These are phyloP conservation scores for Penicillium vulpinum DNA, from an alignment of 2,329 filamentous ascomycete species.

Conservation along the genomic window DNA sequence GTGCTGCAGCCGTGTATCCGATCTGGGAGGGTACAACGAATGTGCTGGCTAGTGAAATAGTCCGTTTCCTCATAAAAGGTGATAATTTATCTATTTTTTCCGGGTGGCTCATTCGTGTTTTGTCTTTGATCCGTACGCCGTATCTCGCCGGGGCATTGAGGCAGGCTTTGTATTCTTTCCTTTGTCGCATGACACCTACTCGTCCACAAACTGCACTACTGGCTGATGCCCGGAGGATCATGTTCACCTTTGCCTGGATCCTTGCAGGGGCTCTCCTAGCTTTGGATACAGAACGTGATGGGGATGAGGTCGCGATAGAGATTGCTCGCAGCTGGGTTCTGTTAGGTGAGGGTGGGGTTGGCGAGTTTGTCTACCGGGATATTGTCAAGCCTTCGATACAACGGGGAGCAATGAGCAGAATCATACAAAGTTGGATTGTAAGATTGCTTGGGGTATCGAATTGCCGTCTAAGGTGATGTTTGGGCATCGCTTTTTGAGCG, in stretches of 20 bases:
- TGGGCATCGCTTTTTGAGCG: not conserved
- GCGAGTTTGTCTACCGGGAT: constrained; percentile 28
- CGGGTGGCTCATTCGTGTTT: not conserved
- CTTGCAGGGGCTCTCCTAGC: constrained; percentile 38
- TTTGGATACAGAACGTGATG: constrained; percentile 39
- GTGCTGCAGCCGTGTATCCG: constrained; percentile 53
- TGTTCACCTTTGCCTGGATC: constrained; percentile 40
- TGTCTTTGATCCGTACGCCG: not conserved
- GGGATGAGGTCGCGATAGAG: constrained; percentile 32
- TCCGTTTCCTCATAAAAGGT: constrained; percentile 31
- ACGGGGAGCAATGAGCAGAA: constrained; percentile 10
- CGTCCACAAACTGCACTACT: constrained; percentile 9
- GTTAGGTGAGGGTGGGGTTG: constrained; percentile 26
- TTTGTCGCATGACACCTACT: not conserved
- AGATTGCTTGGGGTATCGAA: constrained; percentile 33
- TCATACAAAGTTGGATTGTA: constrained; percentile 31
- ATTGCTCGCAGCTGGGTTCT: constrained; percentile 40
- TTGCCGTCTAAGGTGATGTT: constrained; percentile 14
- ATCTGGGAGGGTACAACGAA: constrained; percentile 74
- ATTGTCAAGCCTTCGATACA: constrained; percentile 14
- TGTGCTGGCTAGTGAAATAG: constrained; percentile 59
- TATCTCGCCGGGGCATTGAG: not conserved
- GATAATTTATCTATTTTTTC: constrained; percentile 12
- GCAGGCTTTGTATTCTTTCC: not conserved
- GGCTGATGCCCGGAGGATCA: constrained; percentile 23